These are phyloP conservation scores for Hypoxylon crocopeplum DNA, from an alignment of 495 filamentous ascomycete species.

Conservation along the genomic window DNA sequence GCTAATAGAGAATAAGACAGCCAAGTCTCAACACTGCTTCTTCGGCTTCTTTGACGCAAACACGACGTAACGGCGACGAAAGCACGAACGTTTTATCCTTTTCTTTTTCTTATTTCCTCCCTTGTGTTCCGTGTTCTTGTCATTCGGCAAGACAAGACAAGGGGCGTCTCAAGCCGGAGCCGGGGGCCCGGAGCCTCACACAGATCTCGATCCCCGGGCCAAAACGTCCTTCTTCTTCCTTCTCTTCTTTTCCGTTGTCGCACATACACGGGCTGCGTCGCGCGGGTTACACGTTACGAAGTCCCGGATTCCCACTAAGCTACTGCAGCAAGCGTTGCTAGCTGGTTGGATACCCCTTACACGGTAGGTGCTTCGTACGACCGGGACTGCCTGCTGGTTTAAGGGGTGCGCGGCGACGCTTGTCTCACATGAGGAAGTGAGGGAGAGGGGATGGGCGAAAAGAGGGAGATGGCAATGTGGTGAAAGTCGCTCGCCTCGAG, in stretches of 20 bases:
- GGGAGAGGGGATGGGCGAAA: not conserved
- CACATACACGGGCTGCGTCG: not conserved
- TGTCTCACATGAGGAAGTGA: not conserved
- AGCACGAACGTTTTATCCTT: not conserved
- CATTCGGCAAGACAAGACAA: not conserved
- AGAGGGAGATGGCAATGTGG: slow-evolving; percentile 19
- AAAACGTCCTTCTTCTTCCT: not conserved
- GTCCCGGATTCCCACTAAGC: slow-evolving; percentile 2
- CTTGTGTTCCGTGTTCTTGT: not conserved
- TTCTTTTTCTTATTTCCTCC: not conserved
- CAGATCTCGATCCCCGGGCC: slow-evolving; percentile 32
- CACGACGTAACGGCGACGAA: slow-evolving; percentile 1
- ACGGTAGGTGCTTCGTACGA: not conserved
- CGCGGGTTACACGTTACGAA: slow-evolving; percentile 26
- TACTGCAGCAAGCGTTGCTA: not conserved
- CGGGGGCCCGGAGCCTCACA: slow-evolving; percentile 17
- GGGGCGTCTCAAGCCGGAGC: no score
- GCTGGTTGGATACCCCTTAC: not conserved
- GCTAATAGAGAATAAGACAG: no score
- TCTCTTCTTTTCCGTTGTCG: not conserved
- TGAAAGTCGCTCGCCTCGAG: slow-evolving; percentile 20
- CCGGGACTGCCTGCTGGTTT: no score
- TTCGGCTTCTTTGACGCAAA: not conserved
- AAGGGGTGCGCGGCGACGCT: not conserved
- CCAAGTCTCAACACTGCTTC: not conserved